Evolutionary conservation across 441 rosid species (phyloP).

Genomic region (Viola pubescens): DNA sequence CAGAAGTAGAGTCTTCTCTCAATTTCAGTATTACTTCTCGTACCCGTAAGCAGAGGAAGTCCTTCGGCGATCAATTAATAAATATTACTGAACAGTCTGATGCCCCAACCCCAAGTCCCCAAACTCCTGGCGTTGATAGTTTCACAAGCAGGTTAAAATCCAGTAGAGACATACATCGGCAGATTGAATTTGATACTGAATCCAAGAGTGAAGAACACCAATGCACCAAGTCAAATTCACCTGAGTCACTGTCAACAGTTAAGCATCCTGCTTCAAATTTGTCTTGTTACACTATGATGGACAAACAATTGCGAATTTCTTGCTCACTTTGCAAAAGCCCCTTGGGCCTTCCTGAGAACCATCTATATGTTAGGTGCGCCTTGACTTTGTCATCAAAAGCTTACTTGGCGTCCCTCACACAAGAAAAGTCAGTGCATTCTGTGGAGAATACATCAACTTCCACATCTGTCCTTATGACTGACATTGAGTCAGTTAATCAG

Average conservation of each 20-base stretch:
- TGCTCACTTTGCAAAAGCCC: conserved; percentile 65
- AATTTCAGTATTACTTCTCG: conserved; percentile 67
- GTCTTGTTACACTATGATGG: conserved; percentile 29
- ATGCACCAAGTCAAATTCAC: conserved; percentile 23
- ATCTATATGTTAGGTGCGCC: conserved; percentile 42
- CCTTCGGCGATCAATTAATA: conserved; percentile 30
- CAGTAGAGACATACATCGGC: conserved; percentile 30
- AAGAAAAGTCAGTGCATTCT: conserved; percentile 28
- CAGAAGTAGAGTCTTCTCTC: conserved; percentile 47
- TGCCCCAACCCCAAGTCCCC: conserved; percentile 17
- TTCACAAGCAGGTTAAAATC: conserved; percentile 20
- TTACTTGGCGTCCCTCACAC: conserved; percentile 46
- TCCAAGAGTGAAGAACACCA: conserved; percentile 21
- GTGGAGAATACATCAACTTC: conserved; percentile 29
- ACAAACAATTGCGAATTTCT: conserved; percentile 40
- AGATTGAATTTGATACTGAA: conserved; percentile 46
- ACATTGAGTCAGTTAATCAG: conserved; percentile 52
- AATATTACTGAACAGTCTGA: conserved; percentile 32
- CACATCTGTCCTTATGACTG: conserved; percentile 51
- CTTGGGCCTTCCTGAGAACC: conserved; percentile 59
- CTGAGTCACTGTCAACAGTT: conserved; percentile 7
- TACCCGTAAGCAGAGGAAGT: conserved; percentile 54
- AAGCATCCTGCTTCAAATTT: conserved; percentile 11
- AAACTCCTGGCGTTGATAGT: conserved; percentile 24
- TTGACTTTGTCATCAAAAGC: conserved; percentile 55